Conservation (phyloP, 2,329 filamentous ascomycete genomes). For the Neophaeococcomyces aloes region DNA sequence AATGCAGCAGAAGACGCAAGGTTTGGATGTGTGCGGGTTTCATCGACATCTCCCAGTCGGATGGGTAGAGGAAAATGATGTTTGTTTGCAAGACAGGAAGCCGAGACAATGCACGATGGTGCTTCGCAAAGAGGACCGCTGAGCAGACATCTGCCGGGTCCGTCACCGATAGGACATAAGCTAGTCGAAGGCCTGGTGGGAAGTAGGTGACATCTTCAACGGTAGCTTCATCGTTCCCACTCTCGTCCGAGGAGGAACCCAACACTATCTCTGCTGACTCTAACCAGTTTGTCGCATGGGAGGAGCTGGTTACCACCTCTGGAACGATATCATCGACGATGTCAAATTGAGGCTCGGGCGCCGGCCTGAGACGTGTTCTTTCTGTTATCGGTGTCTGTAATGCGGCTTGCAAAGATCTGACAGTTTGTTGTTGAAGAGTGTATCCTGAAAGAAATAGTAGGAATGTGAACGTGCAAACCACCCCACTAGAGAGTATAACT, state of each 20-base stretch:
- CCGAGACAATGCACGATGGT: slow-evolving; percentile 14
- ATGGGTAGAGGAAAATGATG: slow-evolving; percentile 37
- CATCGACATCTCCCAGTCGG: slow-evolving; percentile 31
- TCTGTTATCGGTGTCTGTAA: slow-evolving; percentile 45
- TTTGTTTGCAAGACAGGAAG: slow-evolving; percentile 29
- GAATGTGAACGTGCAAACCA: slow-evolving; percentile 64
- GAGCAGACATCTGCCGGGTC: slow-evolving; percentile 36
- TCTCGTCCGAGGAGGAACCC: not conserved
- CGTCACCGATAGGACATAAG: slow-evolving; percentile 35
- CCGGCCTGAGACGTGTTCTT: slow-evolving; percentile 17
- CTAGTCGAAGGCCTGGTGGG: slow-evolving; percentile 8
- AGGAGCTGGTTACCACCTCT: not conserved
- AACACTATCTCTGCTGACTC: not conserved
- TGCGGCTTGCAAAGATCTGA: slow-evolving; percentile 63
- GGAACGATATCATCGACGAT: slow-evolving; percentile 9
- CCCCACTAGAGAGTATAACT: slow-evolving; percentile 32
- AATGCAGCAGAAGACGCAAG: slow-evolving; percentile 29
- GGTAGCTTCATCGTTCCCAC: slow-evolving; percentile 2
- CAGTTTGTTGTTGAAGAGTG: slow-evolving; percentile 73
- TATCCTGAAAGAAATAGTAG: slow-evolving; percentile 84
- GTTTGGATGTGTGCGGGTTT: slow-evolving; percentile 21
- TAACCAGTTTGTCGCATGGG: too few species aligned
- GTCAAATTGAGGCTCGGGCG: slow-evolving; percentile 18
- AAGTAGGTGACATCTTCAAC: not conserved
- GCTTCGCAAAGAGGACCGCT: slow-evolving; percentile 34